phyloP scores from a whole-genome alignment of 2,329 filamentous ascomycete species.

The Phyllosticta ampelicida region DNA sequence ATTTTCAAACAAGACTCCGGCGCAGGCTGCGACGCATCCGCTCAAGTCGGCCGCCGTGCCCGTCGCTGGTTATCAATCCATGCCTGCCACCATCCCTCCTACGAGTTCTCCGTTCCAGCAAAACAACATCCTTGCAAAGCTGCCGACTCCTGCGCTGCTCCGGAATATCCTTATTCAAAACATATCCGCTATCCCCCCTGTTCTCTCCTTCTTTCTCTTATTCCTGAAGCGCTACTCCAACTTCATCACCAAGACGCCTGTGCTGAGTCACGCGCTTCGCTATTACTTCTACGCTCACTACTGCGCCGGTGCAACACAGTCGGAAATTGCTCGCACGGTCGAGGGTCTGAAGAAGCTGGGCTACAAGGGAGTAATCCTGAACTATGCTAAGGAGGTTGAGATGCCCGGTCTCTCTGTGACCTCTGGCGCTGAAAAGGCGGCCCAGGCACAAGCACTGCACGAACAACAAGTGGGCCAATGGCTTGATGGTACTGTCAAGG shows the following conservation, averaged over 20 bases:
- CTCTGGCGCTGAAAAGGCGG: background rate
- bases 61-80: background rate
- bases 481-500: constrained; percentile 52
- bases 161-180: constrained; percentile 9
- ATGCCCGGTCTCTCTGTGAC: constrained; percentile 14
- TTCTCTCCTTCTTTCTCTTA: constrained; percentile 10
- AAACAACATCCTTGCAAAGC: constrained; percentile 1
- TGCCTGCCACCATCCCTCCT: background rate
- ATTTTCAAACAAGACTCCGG: background rate
- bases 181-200: constrained; percentile 2
- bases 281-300: constrained; percentile 84
- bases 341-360: constrained; percentile 58
- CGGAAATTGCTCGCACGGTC: constrained; percentile 54
- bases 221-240: constrained; percentile 6
- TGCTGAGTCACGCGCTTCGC: constrained; percentile 63
- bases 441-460: constrained; percentile 2
- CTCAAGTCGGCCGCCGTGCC: constrained; percentile 4
- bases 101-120: background rate
- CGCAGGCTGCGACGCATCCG: background rate
- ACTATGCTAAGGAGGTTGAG: constrained; percentile 63
- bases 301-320: constrained; percentile 66
- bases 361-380: constrained; percentile 72
- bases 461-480: constrained; percentile 52
- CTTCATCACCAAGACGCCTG: constrained; percentile 22
- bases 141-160: constrained; percentile 8